Base-by-base conservation (phyloP, 2,329 filamentous ascomycete species). In the Phialocephala subalpina region DNA sequence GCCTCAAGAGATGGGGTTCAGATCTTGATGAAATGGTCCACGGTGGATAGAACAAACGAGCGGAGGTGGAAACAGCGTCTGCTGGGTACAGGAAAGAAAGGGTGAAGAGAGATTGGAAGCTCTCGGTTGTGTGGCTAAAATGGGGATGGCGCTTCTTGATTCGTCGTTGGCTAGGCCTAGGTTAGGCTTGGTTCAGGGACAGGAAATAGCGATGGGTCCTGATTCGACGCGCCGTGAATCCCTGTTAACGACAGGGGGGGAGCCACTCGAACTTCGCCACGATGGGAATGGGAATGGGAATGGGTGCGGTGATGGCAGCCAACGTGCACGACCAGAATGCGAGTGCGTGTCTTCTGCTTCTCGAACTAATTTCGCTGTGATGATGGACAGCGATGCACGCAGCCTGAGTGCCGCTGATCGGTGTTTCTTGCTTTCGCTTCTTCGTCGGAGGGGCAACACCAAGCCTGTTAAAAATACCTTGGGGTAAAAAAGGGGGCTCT, bases 1-100 rank as follows among this genome's bases (percentile, higher is more conserved):
- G 35, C 45, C 35, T 47, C 33, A 55, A 59, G 29, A 57, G 56
- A 64, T 67, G 60, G 65, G 66, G 58, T 59, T 62, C 64, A 71
- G 63, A 70, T 64, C 59, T 64, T 66, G 63, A 47, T 58, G 63
- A 63, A 67, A 67, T 64, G 58, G 62, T 20, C 20, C 25, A 29
- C 35, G 53, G 62, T 47, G 42, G 58, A 60, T 42, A 25, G 63
- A 53, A 52, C 35, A 53, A 63, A 62, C 52, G 58, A 67, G 56
- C 27, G 60, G 65, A 63, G 58, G 35, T 57, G 53, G 22, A 52
- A 22, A 47, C 49, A 33, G 49, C 45, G 45, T 49, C 45, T 18
- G n/a, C n/a, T 6, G 29, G 29, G 45, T 12, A 6, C 4, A 11
- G 20, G n/a, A 35, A 38, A 61, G 58, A 58, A 40, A 64, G 63